Conservation (phyloP, 306 rosid genomes). For the Glycine soja region DNA sequence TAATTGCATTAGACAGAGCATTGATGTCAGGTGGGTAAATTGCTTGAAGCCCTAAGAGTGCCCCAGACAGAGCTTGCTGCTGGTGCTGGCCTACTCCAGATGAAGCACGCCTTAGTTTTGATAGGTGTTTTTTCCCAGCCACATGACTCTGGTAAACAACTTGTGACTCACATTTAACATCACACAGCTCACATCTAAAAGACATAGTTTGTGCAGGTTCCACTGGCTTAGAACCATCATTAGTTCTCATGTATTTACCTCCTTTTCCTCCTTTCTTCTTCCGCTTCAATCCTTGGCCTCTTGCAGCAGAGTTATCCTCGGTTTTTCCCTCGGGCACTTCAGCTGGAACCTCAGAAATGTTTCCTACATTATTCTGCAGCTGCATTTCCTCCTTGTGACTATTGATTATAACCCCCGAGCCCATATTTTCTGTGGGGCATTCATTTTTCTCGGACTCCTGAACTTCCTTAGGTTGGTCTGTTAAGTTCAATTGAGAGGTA, state of each 20-base stretch:
- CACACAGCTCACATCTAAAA: conserved; percentile 75
- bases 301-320: conserved; percentile 52
- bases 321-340: conserved; percentile 51
- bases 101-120: conserved; percentile 59
- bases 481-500: conserved; percentile 57
- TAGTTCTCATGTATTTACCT: conserved; percentile 54
- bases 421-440: conserved; percentile 43
- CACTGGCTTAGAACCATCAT: conserved; percentile 61
- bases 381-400: conserved; percentile 54
- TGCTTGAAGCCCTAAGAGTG: conserved; percentile 57
- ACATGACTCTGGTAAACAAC: conserved; percentile 75
- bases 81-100: conserved; percentile 45
- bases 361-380: conserved; percentile 53
- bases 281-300: conserved; percentile 71
- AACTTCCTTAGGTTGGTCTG: conserved; percentile 56
- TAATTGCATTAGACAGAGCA: conserved; percentile 53
- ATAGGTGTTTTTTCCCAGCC: conserved; percentile 71
- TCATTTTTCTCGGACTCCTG: conserved; percentile 56
- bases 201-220: conserved; percentile 57
- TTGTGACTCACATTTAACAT: conserved; percentile 80
- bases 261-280: conserved; percentile 72
- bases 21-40: conserved; percentile 59
- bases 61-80: conserved; percentile 41
- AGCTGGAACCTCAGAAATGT: conserved; percentile 55
- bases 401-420: conserved; percentile 52